Evolutionary conservation across 1,139 yeast species (phyloP).

Genomic region (Zygoascus sp.): DNA sequence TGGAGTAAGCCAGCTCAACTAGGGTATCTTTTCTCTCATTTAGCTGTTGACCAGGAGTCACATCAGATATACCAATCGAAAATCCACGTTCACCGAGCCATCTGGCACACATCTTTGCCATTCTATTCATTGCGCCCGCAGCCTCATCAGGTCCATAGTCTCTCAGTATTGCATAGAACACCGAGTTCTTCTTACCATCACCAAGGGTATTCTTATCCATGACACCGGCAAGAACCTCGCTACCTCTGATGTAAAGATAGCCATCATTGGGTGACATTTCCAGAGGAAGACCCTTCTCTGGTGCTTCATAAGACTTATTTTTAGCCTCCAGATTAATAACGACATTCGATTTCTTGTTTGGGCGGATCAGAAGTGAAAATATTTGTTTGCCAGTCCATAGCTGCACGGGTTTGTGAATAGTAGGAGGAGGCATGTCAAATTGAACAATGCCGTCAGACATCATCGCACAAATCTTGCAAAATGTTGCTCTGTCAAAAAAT

Average conservation of each 20-base stretch:
- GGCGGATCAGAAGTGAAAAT: constrained; percentile 79
- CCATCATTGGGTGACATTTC: constrained; percentile 99
- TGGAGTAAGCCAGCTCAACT: constrained; percentile 86
- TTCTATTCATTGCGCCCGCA: constrained; percentile 93
- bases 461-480: constrained; percentile 82
- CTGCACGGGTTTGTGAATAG: constrained; percentile 80
- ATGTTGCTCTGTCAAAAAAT: constrained; percentile 81
- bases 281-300: constrained; percentile 62
- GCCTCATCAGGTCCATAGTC: constrained; percentile 97
- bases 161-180: constrained; percentile 87
- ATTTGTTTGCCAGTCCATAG: constrained; percentile 98
- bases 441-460: constrained; percentile 91
- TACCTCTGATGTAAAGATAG: constrained; percentile 82
- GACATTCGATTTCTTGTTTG: constrained; percentile 71
- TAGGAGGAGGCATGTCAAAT: constrained; percentile 93
- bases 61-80: constrained; percentile 96
- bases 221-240: constrained; percentile 83
- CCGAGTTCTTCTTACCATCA: constrained; percentile 97
- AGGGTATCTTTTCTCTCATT: constrained; percentile 75
- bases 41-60: constrained; percentile 83
- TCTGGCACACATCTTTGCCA: constrained; percentile 97
- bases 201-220: constrained; percentile 97
- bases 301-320: constrained; percentile 79
- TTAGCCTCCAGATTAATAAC: constrained; percentile 90
- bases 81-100: constrained; percentile 93